Base-by-base conservation (phyloP, 768 basidiomycete genomes). In the Tubosaeta sp. region DNA sequence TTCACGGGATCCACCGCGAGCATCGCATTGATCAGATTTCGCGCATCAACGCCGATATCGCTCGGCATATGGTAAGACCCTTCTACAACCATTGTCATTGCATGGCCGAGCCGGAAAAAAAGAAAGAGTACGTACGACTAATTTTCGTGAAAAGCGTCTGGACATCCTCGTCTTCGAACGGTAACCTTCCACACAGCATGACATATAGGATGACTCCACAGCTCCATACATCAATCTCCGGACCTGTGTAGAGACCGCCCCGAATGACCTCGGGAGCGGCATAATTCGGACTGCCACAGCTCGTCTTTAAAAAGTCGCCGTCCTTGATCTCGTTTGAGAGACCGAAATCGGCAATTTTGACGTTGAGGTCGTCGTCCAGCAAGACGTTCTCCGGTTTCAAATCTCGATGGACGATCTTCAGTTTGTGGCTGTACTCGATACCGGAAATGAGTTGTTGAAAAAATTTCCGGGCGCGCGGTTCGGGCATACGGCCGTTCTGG, bases 271-370 rank as follows among this genome's bases (percentile, higher is more conserved):
- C 97, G 2, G 97, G 97, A 0, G 97, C 95, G 50, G 97, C 97
- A 62, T 99, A 99, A 69, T 99, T 98, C 1, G 97, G 97, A 66
- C 91, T 94, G 1, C 97, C 95, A 68, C 97, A 99, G 59, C 91
- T 95, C 9, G 97, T 99, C 63, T 93, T 92, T 51, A 99, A 75
- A 70, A 97, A 98, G 65, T 94, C 92, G 1, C 95, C 97, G 61
- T 98, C 95, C 63, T 85, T 86, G 74, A 97, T 95, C 66, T 95
- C 88, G 68, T 95, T 97, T 3, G 91, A 91, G 48, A 99, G 76
- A 2, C 97, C 97, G 67, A 98, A 99, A 75, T 99, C 97, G n/a
- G 93, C 95, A 56, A 99, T 97, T 73, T 99, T 99, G 72, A 98
- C 85, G 62, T 90, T 91, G 54, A 87, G 77, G 64, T 86, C 83